Percentiles rank a stretch among this genome's conserved stretches.
phyloP scores from a whole-genome alignment of 176 grass and related monocot species.

The Pharus latifolius region DNA sequence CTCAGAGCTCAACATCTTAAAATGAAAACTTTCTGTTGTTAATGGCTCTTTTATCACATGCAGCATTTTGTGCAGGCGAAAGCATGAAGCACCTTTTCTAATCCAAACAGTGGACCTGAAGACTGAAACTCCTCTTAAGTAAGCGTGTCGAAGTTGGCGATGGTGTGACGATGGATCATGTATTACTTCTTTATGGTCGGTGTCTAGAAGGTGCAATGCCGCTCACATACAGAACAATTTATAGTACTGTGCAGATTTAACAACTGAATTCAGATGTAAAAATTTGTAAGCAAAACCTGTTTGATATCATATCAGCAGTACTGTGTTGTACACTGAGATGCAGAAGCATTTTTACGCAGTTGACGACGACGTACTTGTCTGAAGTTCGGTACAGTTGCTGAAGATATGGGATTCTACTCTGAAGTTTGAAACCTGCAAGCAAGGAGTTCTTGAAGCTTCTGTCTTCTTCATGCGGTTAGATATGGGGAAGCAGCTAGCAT shows the following conservation, averaged over 20 bases:
- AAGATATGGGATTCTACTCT: no score
- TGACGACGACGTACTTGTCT: no score
- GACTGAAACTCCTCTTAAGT: not conserved
- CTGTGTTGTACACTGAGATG: not conserved
- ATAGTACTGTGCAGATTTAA: slow-evolving; percentile 8
- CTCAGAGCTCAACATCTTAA: not conserved
- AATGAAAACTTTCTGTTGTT: not conserved
- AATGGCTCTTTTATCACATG: not conserved
- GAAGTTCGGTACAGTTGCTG: not conserved
- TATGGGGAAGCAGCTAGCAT: no score
- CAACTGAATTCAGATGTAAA: not conserved
- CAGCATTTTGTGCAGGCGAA: not conserved
- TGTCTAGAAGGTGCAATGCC: not conserved
- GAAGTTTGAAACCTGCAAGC: no score
- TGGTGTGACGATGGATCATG: not conserved
- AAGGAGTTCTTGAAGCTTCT: no score
- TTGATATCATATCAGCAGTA: slow-evolving; percentile 6
- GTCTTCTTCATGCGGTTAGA: no score
- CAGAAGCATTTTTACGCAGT: no score
- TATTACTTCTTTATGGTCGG: not conserved
- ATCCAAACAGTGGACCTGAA: not conserved
- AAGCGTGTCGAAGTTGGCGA: not conserved
- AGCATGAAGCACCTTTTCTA: not conserved
- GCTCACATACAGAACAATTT: not conserved
- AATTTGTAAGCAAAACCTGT: not conserved